Evolutionary conservation across 805 yeast species (phyloP).

Genomic region (Brettanomyces sp.): DNA sequence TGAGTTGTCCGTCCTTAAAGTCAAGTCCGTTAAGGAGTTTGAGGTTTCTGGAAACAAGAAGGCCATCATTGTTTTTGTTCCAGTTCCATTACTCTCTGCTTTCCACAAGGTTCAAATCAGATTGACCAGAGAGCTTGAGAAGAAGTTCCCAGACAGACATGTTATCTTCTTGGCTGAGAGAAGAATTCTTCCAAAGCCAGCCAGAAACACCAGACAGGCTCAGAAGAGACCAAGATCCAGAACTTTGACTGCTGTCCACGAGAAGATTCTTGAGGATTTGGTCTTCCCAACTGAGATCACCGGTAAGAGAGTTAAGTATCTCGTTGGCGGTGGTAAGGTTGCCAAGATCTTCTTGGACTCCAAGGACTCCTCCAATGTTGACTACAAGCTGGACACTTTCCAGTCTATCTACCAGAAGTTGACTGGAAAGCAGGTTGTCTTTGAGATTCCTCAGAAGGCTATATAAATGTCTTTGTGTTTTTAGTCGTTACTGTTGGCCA

Average conservation of each 20-base stretch:
- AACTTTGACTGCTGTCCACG: slow-evolving; percentile 98
- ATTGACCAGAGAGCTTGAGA: slow-evolving; percentile 98
- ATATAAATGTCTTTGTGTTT: neutral
- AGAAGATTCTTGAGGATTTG: slow-evolving; percentile 95
- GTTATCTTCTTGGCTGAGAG: slow-evolving; percentile 99
- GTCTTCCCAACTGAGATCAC: slow-evolving; percentile 99
- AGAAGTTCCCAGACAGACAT: slow-evolving; percentile 99
- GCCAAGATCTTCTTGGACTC: slow-evolving; percentile 97
- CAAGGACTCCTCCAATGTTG: slow-evolving; percentile 93
- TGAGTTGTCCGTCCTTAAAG: slow-evolving; percentile 96
- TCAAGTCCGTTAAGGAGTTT: slow-evolving; percentile 97
- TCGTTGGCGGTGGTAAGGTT: slow-evolving; percentile 97
- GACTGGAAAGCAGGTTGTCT: slow-evolving; percentile 99
- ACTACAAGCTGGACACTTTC: slow-evolving; percentile 98
- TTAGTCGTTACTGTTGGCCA: too few species aligned
- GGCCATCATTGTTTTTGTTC: slow-evolving; percentile 96
- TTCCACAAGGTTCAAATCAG: slow-evolving; percentile 97
- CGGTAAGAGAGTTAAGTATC: slow-evolving; percentile 99
- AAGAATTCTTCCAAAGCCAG: slow-evolving; percentile 98
- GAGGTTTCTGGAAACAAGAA: slow-evolving; percentile 98
- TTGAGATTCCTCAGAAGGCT: slow-evolving; percentile 66
- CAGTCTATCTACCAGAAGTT: slow-evolving; percentile 96
- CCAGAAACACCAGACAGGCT: slow-evolving; percentile 84
- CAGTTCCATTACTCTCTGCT: slow-evolving; percentile 85
- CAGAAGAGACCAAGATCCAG: slow-evolving; percentile 99